These are phyloP conservation scores for Mercurialis annua DNA, from an alignment of 345 rosid genomes.

Conservation along the genomic window DNA sequence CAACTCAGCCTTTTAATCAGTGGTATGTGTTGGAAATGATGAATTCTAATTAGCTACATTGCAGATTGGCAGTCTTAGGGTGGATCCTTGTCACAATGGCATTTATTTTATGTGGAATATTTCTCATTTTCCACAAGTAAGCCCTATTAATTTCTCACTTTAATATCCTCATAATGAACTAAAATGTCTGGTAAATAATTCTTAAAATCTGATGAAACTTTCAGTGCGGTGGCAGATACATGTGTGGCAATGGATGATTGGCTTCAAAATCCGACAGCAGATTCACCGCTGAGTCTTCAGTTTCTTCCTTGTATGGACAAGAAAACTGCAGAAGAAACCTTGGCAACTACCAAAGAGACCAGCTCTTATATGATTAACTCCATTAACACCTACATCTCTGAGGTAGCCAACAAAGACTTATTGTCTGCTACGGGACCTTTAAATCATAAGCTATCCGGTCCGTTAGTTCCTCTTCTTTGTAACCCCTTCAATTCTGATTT, in stretches of 20 bases:
- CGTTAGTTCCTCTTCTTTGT: slow-evolving; percentile 20
- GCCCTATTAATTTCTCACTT: neutral
- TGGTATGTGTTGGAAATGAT: no score
- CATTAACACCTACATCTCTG: slow-evolving; percentile 12
- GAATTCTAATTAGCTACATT: no score
- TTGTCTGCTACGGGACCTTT: neutral
- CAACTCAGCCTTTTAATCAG: no score
- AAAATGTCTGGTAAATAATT: neutral
- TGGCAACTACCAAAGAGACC: slow-evolving; percentile 9
- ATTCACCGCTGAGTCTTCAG: slow-evolving; percentile 15
- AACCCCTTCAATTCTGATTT: slow-evolving; percentile 20
- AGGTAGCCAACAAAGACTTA: slow-evolving; percentile 8
- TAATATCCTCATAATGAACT: no score
- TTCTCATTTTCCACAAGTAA: slow-evolving; percentile 59
- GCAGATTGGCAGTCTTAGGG: slow-evolving; percentile 46
- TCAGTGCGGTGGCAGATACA: slow-evolving; percentile 22
- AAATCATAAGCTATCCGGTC: slow-evolving; percentile 20
- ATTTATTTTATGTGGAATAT: slow-evolving; percentile 41
- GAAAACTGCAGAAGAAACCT: slow-evolving; percentile 3
- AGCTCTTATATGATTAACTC: slow-evolving; percentile 7
- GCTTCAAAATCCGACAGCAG: slow-evolving; percentile 14
- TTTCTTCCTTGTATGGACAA: slow-evolving; percentile 22
- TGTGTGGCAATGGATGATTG: slow-evolving; percentile 28
- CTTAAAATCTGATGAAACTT: neutral
- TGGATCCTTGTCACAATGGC: slow-evolving; percentile 54